phyloP scores from a whole-genome alignment of 257 asterid genomes.

The Solanum pinnatisectum region DNA sequence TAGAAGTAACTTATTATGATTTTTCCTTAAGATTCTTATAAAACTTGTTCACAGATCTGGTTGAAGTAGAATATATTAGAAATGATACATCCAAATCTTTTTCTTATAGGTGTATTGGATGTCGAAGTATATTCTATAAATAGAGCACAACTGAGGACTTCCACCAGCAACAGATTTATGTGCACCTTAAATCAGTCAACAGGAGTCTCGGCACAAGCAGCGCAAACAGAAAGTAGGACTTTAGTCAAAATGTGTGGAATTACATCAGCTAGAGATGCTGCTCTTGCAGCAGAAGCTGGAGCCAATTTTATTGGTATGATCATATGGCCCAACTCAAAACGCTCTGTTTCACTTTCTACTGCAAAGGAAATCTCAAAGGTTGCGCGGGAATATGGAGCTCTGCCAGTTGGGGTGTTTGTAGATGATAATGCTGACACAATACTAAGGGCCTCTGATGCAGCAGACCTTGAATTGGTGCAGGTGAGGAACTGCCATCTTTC shows the following conservation, averaged over 20 bases:
- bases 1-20: neutral
- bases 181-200: conserved; percentile 19
- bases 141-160: neutral
- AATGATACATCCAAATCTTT: neutral
- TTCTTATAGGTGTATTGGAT: conserved; percentile 27
- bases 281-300: conserved; percentile 90
- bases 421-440: conserved; percentile 80
- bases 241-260: conserved; percentile 92
- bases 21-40: neutral
- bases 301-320: conserved; percentile 90
- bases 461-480: conserved; percentile 88
- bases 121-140: conserved; percentile 12
- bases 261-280: conserved; percentile 82
- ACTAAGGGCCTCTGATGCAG: conserved; percentile 50
- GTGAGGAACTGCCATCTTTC: conserved; percentile 19
- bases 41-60: neutral
- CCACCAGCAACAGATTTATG: conserved; percentile 14
- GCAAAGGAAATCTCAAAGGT: conserved; percentile 86
- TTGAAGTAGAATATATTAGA: neutral
- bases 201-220: conserved; percentile 18
- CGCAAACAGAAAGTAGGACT: conserved; percentile 28
- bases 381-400: conserved; percentile 62
- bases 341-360: conserved; percentile 57
- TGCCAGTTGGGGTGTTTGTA: conserved; percentile 90
- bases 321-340: conserved; percentile 86